Percentiles rank a stretch among this genome's conserved stretches.
These are phyloP conservation scores for Scutellaria minor DNA, from an alignment of 257 asterid species.

Conservation along the genomic window DNA sequence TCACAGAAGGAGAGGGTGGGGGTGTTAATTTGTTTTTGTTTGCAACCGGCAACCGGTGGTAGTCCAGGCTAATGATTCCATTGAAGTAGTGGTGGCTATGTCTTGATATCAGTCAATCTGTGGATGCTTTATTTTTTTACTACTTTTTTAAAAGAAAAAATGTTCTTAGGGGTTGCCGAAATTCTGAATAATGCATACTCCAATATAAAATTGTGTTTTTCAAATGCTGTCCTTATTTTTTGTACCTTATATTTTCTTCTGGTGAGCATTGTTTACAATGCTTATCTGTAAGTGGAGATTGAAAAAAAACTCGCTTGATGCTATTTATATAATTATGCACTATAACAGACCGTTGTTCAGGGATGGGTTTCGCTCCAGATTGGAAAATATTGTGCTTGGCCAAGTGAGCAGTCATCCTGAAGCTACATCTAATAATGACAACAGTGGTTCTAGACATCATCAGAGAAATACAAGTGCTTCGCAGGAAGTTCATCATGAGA, in stretches of 20 bases:
- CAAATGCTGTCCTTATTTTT: background rate
- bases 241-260: slow-evolving; percentile 13
- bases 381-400: slow-evolving; percentile 67
- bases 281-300: slow-evolving; percentile 9
- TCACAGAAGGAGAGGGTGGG: background rate
- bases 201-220: background rate
- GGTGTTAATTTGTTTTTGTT: background rate
- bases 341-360: slow-evolving; percentile 46
- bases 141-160: background rate
- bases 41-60: background rate
- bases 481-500: slow-evolving; percentile 48
- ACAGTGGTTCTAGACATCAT: slow-evolving; percentile 50
- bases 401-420: slow-evolving; percentile 69
- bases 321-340: slow-evolving; percentile 21
- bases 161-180: background rate
- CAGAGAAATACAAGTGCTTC: slow-evolving; percentile 48
- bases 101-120: background rate
- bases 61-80: slow-evolving; percentile 21
- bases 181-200: slow-evolving; percentile 1
- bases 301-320: background rate
- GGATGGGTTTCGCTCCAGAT: slow-evolving; percentile 83
- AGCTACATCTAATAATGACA: slow-evolving; percentile 45
- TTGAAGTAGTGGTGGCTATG: slow-evolving; percentile 11
- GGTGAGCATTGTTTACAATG: slow-evolving; percentile 7
- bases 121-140: background rate